Conservation (phyloP, 129 eudicot species). For the Centaurea solstitialis region DNA sequence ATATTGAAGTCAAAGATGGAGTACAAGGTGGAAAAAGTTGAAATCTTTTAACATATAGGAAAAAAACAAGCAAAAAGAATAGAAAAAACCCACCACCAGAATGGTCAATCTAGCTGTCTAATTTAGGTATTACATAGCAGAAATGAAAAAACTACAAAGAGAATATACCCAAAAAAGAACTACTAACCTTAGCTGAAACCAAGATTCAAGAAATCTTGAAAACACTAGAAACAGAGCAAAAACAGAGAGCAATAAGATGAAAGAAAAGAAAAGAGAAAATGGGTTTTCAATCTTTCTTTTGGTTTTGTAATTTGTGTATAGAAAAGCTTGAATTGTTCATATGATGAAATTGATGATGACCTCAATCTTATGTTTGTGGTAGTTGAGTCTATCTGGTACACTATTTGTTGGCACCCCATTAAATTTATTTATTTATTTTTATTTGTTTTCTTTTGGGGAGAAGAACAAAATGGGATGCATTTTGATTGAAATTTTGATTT, state of each 20-base stretch:
- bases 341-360: background rate
- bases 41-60: background rate
- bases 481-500: background rate
- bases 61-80: background rate
- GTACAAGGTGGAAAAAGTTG: conserved; percentile 26
- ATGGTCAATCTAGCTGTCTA: conserved; percentile 28
- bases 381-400: background rate
- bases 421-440: no score
- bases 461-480: background rate
- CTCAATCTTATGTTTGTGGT: background rate
- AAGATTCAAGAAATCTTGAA: conserved; percentile 4
- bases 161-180: background rate
- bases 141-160: background rate
- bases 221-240: background rate
- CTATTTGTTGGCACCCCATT: background rate
- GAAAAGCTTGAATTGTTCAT: background rate
- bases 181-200: background rate
- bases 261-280: background rate
- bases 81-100: conserved; percentile 17
- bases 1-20: conserved; percentile 15
- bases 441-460: background rate
- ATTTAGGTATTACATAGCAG: conserved; percentile 17
- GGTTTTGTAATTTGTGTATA: background rate
- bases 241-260: background rate
- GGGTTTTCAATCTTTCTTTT: background rate